Evolutionary conservation across 768 basidiomycete species (phyloP), one percentile per base, ranked within the genome.

Genomic region (Mrakia blollopis): DNA sequence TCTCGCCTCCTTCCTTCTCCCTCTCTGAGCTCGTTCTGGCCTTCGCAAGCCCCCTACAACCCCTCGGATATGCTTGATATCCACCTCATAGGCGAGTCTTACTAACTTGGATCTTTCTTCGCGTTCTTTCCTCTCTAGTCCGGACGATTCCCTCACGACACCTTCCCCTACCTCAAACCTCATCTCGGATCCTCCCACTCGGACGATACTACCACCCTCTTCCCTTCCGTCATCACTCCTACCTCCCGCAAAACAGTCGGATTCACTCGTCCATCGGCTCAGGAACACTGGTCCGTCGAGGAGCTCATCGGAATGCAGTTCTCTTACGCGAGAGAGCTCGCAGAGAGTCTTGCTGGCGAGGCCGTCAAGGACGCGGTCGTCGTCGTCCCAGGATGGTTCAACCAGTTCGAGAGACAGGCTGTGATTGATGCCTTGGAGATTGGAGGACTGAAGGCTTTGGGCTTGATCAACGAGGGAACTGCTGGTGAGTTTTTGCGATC

Each of bases 241-340:
- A 68, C 79, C 47, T 77, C 79, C 28, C 89, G 92, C 71, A 85
- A 87, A 68, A 89, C 91, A 3, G 87, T 88, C 75, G 87, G 87
- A 21, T 73, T 77, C 72, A 73, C 76, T 62, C 76, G 65, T 69
- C 86, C 85, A 89, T 89, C 80, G 88, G 60, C 54, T 6, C 30
- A 69, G 50, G 78, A 78, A 37, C 78, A 73, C 87, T 98, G 91
- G 92, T 87, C 86, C 61, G 88, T 90, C 21, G 95, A 98, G 81
- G 95, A 98, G 82, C 89, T 98, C 47, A 86, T 96, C 63, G 97
- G 91, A 25, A 96, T 97, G 91, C 92, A 98, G 83, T 87, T 99
- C 75, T 87, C 90, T 1, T 97, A 98, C 83, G 89, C 95, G 81
- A 93, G 92, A 79, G 88, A 90, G 72, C 88, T 99, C 50, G 97